Evolutionary conservation across 2,329 filamentous ascomycete species (phyloP), one percentile per base, ranked within the genome.

Genomic region (Talaromyces islandicus): DNA sequence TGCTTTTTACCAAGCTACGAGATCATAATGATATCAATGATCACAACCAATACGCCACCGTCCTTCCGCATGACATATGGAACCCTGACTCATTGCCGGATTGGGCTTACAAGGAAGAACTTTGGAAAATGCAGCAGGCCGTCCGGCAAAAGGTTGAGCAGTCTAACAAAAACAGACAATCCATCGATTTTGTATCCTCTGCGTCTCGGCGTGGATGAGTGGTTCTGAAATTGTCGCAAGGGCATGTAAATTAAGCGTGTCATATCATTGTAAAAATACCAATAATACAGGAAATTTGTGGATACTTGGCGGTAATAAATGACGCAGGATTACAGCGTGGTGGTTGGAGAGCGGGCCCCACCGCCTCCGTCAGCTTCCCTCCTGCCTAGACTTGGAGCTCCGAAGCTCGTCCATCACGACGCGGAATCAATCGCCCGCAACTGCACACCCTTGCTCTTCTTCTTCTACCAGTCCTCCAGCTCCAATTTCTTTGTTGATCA

Each of bases 1-100:
- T 79, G 59, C 73, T 87, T 55, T 71, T 85, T 56, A 73, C 74
- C 14, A 85, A 82, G 63, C 71, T 88, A 69, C 81, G 85, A 78
- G 75, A 79, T 7, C 85, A 85, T 73, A 81, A 83, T 7, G 83
- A 80, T 0, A 78, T 88, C 38, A 73, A 74, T 54, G 76, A 78
- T 51, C 73, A 79, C 64, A 78, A 80, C 10, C 81, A 85, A 66
- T 85, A 87, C 69, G 73, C 73, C 51, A 83, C 81, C 14, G 79
- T 83, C 11, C 64, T 81, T 41, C 71, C 77, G 5, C 59, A 56
- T 19, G 71, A 76, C 7, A 46, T 79, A 55, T 81, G 76, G 76
- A 66, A 77, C 64, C 66, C 72, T 4, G 65, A 67, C 3, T 66
- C 57, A 30, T 68, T 81, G 38, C 78, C 78, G 7, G 57, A 57